phyloP scores from a whole-genome alignment of 2,329 filamentous ascomycete genomes.

The Fusarium agapanthi region DNA sequence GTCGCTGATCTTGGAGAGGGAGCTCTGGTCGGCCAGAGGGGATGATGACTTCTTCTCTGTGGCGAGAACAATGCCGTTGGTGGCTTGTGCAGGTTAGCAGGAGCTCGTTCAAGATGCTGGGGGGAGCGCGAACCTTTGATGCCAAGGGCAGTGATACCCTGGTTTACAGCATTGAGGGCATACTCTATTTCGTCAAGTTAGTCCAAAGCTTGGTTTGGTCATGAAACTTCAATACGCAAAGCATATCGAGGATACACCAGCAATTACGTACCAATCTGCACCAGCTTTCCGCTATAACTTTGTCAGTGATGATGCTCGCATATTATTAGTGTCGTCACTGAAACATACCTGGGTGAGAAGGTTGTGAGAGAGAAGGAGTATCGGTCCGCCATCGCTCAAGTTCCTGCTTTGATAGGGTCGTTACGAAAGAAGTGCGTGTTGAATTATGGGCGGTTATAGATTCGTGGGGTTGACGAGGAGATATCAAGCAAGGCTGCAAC shows the following conservation, averaged over 20 bases:
- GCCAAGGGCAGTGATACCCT: conserved; percentile 96
- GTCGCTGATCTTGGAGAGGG: conserved; percentile 95
- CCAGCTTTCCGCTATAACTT: conserved; percentile 86
- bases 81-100: conserved; percentile 67
- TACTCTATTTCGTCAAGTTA: conserved; percentile 73
- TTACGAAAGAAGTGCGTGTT: conserved; percentile 9
- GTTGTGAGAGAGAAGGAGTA: conserved; percentile 99
- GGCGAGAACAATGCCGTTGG: conserved; percentile 97
- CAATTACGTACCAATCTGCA: conserved; percentile 80
- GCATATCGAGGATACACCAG: background rate
- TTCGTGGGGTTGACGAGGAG: conserved; percentile 36
- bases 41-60: conserved; percentile 99
- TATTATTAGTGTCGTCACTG: conserved; percentile 40
- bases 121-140: conserved; percentile 82
- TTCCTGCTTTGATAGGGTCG: conserved; percentile 8
- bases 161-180: conserved; percentile 98
- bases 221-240: background rate
- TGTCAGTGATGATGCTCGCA: conserved; percentile 54
- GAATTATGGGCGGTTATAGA: conserved; percentile 27
- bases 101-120: background rate
- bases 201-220: background rate
- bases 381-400: conserved; percentile 85
- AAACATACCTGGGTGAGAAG: conserved; percentile 94
- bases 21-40: conserved; percentile 92
- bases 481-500: conserved; percentile 44